Evolutionary conservation across 495 filamentous ascomycete species (phyloP).

Genomic region (Neurospora sp.): DNA sequence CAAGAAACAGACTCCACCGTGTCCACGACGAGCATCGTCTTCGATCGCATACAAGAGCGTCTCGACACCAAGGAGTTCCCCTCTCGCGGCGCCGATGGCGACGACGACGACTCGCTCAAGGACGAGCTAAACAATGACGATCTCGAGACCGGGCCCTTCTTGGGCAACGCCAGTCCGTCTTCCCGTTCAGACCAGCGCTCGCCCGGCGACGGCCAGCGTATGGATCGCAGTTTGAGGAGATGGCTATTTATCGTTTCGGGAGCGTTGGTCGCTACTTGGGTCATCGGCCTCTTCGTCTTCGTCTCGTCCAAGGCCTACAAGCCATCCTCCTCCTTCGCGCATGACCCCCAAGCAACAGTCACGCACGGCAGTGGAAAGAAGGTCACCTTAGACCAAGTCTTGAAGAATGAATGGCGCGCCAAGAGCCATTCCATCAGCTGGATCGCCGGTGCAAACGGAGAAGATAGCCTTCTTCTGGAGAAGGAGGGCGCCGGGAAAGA

Average conservation of each 20-base stretch:
- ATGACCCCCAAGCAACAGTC: conserved; percentile 58
- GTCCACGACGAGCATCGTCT: conserved; percentile 68
- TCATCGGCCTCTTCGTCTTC: conserved; percentile 65
- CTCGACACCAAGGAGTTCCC: conserved; percentile 25
- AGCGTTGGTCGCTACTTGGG: conserved; percentile 68
- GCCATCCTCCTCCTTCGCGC: conserved; percentile 47
- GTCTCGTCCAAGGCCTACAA: conserved; percentile 55
- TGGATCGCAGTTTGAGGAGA: conserved; percentile 53
- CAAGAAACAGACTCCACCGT: conserved; percentile 54
- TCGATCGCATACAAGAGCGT: conserved; percentile 57
- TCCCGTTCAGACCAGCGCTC: conserved; percentile 1
- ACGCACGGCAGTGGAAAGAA: conserved; percentile 61
- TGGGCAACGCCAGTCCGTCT: conserved; percentile 17
- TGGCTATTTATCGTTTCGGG: conserved; percentile 57
- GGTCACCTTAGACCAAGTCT: conserved; percentile 72
- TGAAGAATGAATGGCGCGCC: conserved; percentile 61
- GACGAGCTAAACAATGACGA: conserved; percentile 28
- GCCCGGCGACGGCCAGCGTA: conserved; percentile 25
- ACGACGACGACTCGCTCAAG: conserved; percentile 40
- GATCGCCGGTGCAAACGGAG: conserved; percentile 75
- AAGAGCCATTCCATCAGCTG: conserved; percentile 66
- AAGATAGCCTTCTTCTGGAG: conserved; percentile 80
- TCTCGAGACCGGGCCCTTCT: conserved; percentile 36
- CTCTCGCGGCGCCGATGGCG: conserved; percentile 28
- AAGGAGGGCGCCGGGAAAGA: conserved; percentile 46